Conservation (phyloP, 2,329 filamentous ascomycete species). For the Arthroderma sp. region DNA sequence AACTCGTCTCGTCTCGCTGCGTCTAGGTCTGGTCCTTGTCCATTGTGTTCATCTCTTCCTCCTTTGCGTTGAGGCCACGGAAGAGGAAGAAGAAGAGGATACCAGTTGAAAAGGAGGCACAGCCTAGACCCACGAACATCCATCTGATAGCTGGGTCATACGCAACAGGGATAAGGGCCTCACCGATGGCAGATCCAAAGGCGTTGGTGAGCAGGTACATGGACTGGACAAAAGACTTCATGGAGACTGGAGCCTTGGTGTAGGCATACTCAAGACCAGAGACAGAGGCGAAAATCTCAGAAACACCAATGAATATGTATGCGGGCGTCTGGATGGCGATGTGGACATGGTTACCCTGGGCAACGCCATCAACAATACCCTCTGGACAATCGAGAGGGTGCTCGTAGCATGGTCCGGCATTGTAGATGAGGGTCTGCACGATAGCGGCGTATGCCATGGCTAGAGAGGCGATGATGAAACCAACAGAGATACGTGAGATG, state of each 20-base stretch:
- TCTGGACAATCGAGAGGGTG: constrained; percentile 24
- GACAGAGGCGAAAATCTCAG: constrained; percentile 52
- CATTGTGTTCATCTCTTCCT: constrained; percentile 41
- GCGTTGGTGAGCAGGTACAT: constrained; percentile 48
- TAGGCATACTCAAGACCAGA: constrained; percentile 62
- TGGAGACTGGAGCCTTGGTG: constrained; percentile 57
- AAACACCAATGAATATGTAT: constrained; percentile 36
- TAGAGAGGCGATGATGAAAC: constrained; percentile 53
- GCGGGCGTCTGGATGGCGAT: constrained; percentile 36
- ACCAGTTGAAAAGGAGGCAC: constrained; percentile 39
- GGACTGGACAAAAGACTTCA: constrained; percentile 52
- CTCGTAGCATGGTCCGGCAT: constrained; percentile 41
- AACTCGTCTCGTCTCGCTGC: not conserved
- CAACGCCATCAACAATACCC: constrained; percentile 23
- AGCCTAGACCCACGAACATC: constrained; percentile 51
- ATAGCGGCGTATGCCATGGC: constrained; percentile 52
- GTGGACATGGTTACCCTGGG: constrained; percentile 32
- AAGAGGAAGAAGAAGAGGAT: constrained; percentile 44
- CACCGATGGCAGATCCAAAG: constrained; percentile 47
- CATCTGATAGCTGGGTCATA: constrained; percentile 54
- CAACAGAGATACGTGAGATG: constrained; percentile 61
- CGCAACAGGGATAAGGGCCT: constrained; percentile 48
- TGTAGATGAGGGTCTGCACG: constrained; percentile 47
- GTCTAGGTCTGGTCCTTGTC: constrained; percentile 26
- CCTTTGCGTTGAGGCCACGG: constrained; percentile 37